phyloP scores from a whole-genome alignment of 306 rosid genomes.

The Corylus americana region DNA sequence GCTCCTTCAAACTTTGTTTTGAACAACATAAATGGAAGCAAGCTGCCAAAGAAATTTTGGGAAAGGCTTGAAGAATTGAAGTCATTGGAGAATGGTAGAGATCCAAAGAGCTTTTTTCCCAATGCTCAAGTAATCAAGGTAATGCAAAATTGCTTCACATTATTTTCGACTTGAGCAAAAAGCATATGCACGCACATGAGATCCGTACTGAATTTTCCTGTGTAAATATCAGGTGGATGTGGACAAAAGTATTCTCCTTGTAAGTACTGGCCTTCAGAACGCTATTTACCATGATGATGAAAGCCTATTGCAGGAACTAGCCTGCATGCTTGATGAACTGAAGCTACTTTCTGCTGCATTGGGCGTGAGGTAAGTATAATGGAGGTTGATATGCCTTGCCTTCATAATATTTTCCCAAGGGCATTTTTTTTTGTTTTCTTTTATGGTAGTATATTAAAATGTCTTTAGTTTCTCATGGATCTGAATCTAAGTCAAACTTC shows the following conservation, averaged over 20 bases:
- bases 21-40: neutral
- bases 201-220: neutral
- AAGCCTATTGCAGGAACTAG: neutral
- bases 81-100: neutral
- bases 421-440: neutral
- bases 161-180: neutral
- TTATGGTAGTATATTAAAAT: neutral
- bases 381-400: neutral
- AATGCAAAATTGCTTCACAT: neutral
- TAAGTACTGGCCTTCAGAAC: neutral
- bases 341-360: constrained; percentile 30
- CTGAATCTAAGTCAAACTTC: neutral
- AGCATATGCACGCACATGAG: neutral
- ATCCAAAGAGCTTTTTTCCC: neutral
- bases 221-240: constrained; percentile 14
- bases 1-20: constrained; percentile 6
- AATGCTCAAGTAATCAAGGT: constrained; percentile 30
- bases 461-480: neutral
- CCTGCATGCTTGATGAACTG: constrained; percentile 26
- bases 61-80: constrained; percentile 14
- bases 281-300: neutral
- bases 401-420: no score
- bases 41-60: constrained; percentile 22
- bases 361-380: constrained; percentile 29
- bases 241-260: constrained; percentile 9